These are phyloP conservation scores for Gossypium gossypioides DNA, from an alignment of 441 rosid species.

Conservation along the genomic window DNA sequence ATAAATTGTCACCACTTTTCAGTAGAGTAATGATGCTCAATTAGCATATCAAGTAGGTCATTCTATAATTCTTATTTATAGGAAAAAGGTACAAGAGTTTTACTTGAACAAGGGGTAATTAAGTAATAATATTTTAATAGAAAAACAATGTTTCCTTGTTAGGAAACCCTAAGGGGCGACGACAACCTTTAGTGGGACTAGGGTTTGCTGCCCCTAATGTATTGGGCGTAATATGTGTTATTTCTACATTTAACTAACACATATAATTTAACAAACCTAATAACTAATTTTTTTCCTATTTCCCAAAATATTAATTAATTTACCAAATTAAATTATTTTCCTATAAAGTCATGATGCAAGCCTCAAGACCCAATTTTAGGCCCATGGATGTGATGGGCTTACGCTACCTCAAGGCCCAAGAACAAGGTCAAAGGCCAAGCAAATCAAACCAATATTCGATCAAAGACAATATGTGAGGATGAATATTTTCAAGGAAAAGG, in stretches of 20 bases:
- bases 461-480: not conserved
- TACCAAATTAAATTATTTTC: not conserved
- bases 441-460: not conserved
- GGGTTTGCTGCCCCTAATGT: not conserved
- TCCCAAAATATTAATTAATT: not conserved
- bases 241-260: not conserved
- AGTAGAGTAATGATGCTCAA: not conserved
- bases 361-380: not conserved
- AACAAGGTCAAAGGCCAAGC: not conserved
- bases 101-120: not conserved
- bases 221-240: not conserved
- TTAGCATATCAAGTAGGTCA: not conserved
- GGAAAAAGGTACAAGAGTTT: not conserved
- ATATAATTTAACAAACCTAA: not conserved
- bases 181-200: not conserved
- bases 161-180: not conserved
- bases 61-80: not conserved
- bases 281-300: not conserved
- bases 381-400: not conserved
- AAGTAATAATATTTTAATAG: too few relatives aligned
- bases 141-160: not conserved
- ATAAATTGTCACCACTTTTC: not conserved
- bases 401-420: not conserved
- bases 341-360: not conserved
- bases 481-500: too few relatives aligned